Conservation (phyloP, 2,329 filamentous ascomycete genomes). For the Neurospora sp. region DNA sequence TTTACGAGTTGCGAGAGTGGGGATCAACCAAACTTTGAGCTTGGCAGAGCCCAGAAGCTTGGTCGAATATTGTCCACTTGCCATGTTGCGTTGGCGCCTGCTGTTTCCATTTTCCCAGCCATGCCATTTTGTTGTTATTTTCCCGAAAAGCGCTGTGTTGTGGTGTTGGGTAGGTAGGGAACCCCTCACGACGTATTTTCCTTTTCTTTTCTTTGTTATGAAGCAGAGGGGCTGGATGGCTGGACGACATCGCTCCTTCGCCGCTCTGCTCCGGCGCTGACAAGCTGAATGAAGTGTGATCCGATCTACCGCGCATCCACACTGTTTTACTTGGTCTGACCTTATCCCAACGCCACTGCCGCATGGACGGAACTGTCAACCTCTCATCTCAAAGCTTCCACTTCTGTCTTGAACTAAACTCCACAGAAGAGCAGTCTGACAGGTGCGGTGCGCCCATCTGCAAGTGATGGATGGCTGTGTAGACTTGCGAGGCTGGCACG, state of each 20-base stretch:
- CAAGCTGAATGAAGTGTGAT: neutral
- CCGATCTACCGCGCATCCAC: neutral
- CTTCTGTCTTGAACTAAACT: neutral
- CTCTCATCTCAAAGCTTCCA: neutral
- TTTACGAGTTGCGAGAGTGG: neutral
- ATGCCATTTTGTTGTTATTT: neutral
- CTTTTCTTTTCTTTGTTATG: neutral
- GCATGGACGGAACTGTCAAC: neutral
- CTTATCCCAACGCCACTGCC: conserved; percentile 1
- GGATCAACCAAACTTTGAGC: neutral
- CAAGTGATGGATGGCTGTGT: neutral
- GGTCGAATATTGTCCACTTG: neutral
- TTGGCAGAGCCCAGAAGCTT: neutral
- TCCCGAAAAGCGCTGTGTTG: neutral
- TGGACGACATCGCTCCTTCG: neutral
- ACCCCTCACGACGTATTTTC: neutral
- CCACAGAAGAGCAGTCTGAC: neutral
- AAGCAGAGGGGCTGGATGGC: neutral
- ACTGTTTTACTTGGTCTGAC: neutral
- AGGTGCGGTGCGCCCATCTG: neutral
- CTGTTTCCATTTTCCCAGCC: neutral
- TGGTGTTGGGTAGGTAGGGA: neutral
- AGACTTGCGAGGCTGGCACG: neutral
- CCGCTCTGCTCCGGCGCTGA: neutral
- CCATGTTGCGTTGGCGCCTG: neutral